These are phyloP conservation scores for Fusarium sambucinum DNA, from an alignment of 2,329 filamentous ascomycete genomes.

Conservation along the genomic window DNA sequence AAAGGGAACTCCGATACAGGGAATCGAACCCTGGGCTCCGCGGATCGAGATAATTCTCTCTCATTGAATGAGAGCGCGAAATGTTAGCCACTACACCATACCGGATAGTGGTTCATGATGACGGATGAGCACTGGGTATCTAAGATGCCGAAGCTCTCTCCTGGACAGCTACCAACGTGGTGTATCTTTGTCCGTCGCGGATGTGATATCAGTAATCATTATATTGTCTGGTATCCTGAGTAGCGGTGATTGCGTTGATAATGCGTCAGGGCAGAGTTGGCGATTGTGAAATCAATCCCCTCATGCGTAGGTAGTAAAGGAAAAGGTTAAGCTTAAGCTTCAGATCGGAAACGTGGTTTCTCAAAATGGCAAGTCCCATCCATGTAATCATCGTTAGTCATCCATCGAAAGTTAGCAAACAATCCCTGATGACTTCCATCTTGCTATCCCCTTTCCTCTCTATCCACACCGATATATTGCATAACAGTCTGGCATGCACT, in stretches of 20 bases:
- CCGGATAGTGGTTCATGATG: constrained; percentile 36
- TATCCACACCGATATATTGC: background rate
- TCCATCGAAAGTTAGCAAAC: background rate
- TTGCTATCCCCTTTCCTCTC: background rate
- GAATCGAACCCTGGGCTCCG: constrained; percentile 12
- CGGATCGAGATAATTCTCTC: constrained; percentile 2
- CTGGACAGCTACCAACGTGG: no score
- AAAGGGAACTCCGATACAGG: constrained; percentile 4
- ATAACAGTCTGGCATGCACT: background rate
- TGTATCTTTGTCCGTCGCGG: no score
- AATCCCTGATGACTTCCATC: background rate
- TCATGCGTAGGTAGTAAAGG: background rate
- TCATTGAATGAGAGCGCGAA: constrained; percentile 48
- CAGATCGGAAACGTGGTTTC: background rate
- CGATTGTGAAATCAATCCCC: background rate
- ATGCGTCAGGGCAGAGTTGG: background rate
- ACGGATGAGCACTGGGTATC: fast-evolving
- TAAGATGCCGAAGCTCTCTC: background rate
- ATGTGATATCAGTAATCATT: background rate
- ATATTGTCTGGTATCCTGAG: background rate
- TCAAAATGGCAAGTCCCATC: background rate
- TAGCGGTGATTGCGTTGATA: background rate
- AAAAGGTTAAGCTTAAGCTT: background rate
- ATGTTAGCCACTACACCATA: constrained; percentile 54
- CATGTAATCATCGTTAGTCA: background rate